These are phyloP conservation scores for Phytophthora boehmeriae DNA, from an alignment of 352 stramenopile genomes.

Conservation along the genomic window DNA sequence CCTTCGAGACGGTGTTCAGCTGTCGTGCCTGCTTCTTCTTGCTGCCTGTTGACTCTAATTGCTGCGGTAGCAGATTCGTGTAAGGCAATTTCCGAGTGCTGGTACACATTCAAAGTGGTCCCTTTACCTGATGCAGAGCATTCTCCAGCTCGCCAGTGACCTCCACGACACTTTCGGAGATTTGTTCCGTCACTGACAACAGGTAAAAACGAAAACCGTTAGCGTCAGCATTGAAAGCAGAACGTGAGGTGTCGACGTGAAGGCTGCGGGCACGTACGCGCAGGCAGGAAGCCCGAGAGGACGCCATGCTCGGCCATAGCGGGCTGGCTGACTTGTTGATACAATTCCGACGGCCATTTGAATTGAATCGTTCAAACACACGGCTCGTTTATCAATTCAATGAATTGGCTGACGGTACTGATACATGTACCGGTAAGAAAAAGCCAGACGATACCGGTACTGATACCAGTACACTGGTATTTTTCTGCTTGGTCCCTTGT, in stretches of 20 bases:
- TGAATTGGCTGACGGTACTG: no score
- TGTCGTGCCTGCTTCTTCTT: slow-evolving; percentile 72
- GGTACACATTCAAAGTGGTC: not conserved
- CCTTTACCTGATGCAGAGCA: slow-evolving; percentile 60
- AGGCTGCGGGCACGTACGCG: slow-evolving; percentile 39
- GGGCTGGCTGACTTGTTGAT: not conserved
- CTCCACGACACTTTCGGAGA: slow-evolving; percentile 52
- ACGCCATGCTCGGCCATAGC: slow-evolving; percentile 43
- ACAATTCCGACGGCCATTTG: no score
- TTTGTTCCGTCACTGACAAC: slow-evolving; percentile 45
- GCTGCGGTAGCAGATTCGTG: slow-evolving; percentile 16
- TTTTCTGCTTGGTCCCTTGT: slow-evolving; percentile 21
- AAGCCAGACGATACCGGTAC: no score
- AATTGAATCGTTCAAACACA: no score
- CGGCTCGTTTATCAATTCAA: no score
- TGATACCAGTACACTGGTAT: not conserved
- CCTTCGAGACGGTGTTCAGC: slow-evolving; percentile 67
- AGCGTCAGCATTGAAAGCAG: not conserved
- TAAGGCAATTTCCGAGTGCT: not conserved
- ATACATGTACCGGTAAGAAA: no score
- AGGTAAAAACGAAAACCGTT: not conserved
- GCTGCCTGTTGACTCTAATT: slow-evolving; percentile 48
- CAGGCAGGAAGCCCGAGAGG: slow-evolving; percentile 57
- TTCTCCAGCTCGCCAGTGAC: slow-evolving; percentile 75
- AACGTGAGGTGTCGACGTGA: not conserved